Evolutionary conservation across 2,329 filamentous ascomycete genomes (phyloP).

Genomic region (Penicillium vulpinum): DNA sequence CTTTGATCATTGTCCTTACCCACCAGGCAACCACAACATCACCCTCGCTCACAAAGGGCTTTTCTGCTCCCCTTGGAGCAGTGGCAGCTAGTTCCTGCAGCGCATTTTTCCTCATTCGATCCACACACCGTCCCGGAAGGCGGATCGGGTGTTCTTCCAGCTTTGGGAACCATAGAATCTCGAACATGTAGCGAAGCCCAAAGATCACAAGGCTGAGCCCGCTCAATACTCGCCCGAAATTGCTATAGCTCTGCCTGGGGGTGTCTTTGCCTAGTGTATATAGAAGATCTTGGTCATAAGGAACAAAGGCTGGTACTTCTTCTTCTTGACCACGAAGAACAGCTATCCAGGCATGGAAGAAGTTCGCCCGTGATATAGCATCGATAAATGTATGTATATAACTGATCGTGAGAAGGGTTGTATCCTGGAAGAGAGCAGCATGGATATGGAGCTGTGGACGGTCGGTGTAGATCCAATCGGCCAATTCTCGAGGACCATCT

Average conservation of each 20-base stretch:
- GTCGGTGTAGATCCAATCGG: background rate
- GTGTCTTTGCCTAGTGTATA: background rate
- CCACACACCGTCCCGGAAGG: background rate
- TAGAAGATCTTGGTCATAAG: background rate
- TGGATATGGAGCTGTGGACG: background rate
- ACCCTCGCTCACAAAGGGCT: background rate
- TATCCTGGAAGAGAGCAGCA: background rate
- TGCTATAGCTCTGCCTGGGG: background rate
- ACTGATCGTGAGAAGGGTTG: background rate
- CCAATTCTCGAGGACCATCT: background rate
- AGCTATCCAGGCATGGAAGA: background rate
- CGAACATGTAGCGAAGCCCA: background rate
- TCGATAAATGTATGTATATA: background rate
- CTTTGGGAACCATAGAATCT: background rate
- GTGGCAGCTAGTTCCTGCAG: background rate
- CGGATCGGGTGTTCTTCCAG: background rate
- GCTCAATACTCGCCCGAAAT: background rate
- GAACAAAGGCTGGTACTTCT: background rate
- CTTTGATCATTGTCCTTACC: conserved; percentile 30
- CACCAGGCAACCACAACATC: conserved; percentile 37
- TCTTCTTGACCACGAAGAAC: background rate
- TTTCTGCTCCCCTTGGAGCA: background rate
- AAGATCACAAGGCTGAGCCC: background rate
- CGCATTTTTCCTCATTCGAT: background rate
- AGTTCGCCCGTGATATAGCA: background rate